Base-by-base conservation (phyloP, 1,284 basidiomycete genomes). In the Leccinum solheimii region DNA sequence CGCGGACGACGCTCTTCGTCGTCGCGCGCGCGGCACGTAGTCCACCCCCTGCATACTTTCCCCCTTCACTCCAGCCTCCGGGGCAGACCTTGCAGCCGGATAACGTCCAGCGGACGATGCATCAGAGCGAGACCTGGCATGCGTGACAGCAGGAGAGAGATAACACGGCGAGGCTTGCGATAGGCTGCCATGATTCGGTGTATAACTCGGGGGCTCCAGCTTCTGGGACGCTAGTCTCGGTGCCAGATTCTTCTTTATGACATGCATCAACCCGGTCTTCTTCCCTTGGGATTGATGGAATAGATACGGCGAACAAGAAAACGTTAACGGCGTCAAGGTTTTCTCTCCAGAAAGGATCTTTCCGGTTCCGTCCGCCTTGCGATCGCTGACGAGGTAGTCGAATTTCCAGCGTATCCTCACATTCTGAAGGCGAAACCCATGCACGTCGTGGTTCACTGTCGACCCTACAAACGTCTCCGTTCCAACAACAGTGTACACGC, bases 401-500 rank as follows among this genome's bases (percentile, higher is more conserved):
- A 94, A 88, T 62, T 84, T 84, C 92, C 92, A 93, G 23, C 77
- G 76, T 13, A 90, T 75, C 60, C 80, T 83, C 49, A 76, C 69
- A 19, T 75, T 63, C 38, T 69, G 64, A 59, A 61, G 45, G 62
- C 63, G 59, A 58, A 53, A 58, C 54, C 65, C 68, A 55, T 60
- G 61, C 19, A 57, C 34, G 49, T 67, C 64, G 55, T 56, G 48
- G 52, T 61, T 62, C 40, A 68, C 14, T 57, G 65, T 58, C 27
- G 76, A 62, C 51, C 70, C 62, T 23, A 73, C 64, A 21, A 75
- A 68, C 14, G 73, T 65, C 72, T 94, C 91, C 23, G 76, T 78
- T 11, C 91, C 91, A 38, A 80, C 80, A 13, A 92, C 85, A 13
- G 82, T 81, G 72, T 92, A 94, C 6, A 91, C 84, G 0, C 92